Base-by-base conservation (phyloP, 225 moss, liverwort and hornwort genomes). In the Physcomitrellopsis africana region DNA sequence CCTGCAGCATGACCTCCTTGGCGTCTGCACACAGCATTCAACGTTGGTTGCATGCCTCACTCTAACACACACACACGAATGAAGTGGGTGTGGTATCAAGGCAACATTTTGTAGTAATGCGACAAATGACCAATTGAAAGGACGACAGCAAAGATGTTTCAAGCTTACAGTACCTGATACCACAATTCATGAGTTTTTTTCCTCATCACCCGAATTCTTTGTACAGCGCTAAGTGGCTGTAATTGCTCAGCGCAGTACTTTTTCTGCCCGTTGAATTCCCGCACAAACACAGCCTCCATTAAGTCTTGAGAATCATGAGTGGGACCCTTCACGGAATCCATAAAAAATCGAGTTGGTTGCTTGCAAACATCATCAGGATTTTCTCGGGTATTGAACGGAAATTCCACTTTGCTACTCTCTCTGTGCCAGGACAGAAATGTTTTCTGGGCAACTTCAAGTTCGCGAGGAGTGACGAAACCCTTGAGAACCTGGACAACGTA, bases 351-450 rank as follows among this genome's bases (percentile, higher is more conserved):
- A 12, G 73, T 44, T 7, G 83, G 80, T 63, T 62, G 77, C 57
- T 73, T 53, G 63, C 83, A 84, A 26, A 73, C 3, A 0, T 73
- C 32, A 19, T 48, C 43, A 3, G 83, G 43, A n/a, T 47, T 42
- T 69, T 77, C 80, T 24, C 80, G 68, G 2, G 83, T 84, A 59
- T 84, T 84, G 47, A 84, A 84, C 1, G 76, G 58, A 41, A 84
- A 84, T 65, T 84, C 80, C 0, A 41, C 18, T 14, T 77, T 69
- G n/a, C 73, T 29, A 22, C 52, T 22, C n/a, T 80, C 76, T 26
- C 32, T 51, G 3, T 68, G 41, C 24, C 73, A 77, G 8, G 83
- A 80, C 18, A 68, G 37, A 18, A 84, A 84, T 1, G 80, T 80
- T 41, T 65, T 47, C 10, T 76, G 17, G 10, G 83, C 80, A 14